Evolutionary conservation across 306 rosid species (phyloP), one percentile per base, ranked within the genome.

Genomic region (Astragalus membranaceus): DNA sequence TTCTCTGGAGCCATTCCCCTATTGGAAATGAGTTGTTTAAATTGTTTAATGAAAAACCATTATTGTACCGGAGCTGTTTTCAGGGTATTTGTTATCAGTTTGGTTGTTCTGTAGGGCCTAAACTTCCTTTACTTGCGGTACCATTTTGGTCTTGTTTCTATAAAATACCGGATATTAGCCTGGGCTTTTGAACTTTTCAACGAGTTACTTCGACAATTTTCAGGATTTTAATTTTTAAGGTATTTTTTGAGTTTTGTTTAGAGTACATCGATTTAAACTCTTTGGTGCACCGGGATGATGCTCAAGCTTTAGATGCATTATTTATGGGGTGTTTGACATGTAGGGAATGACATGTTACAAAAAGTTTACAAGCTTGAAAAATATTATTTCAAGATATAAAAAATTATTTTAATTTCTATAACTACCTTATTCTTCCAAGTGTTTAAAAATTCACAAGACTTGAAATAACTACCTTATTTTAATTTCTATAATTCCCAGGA

Each of bases 41-140:
- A 47, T 70, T 78, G 69, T 74, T 78, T 49, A 6, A 15, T 58
- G 78, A 37, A 23, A 68, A 63, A 74, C 23, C 4, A 6, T 61
- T 6, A 14, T 37, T 77, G 74, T 70, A 54, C 75, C 53, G 6
- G 65, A 37, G 71, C 44, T 69, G 23, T 64, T 75, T 59, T 49
- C 7, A 36, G 10, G 67, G 37, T 13, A 62, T 15, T 43, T 61
- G 66, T 61, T 44, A 32, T 50, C 29, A 65, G 73, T 70, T 43
- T 75, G 68, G 43, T 49, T 26, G 59, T 71, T 67, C 53, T 67
- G 57, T 66, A 36, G 48, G 42, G 51, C 14, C 15, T 63, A 51
- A 60, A 60, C 79, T 32, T 35, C 10, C 56, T 73, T 7, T 41
- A 50, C 43, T 53, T 43, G 75, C 26, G 39, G 39, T 10, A 36